phyloP scores from a whole-genome alignment of 352 stramenopile genomes.

The Pythium angustatum region DNA sequence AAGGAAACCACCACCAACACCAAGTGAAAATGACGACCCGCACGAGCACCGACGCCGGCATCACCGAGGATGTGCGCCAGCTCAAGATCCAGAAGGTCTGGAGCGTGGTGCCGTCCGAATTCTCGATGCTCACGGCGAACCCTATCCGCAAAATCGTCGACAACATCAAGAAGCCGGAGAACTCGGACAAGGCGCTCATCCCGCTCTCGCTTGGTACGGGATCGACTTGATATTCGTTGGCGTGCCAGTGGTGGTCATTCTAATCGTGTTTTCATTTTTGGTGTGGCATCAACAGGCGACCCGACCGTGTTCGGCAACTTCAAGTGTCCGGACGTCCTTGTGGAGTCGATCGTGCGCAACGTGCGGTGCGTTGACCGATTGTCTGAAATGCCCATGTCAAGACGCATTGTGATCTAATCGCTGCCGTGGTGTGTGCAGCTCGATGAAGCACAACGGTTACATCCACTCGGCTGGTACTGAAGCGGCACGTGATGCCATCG shows the following conservation, averaged over 20 bases:
- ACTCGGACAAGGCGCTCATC: constrained; percentile 90
- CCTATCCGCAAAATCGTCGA: constrained; percentile 95
- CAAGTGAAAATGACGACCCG: constrained; percentile 60
- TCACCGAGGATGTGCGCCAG: constrained; percentile 33
- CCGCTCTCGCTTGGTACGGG: constrained; percentile 87
- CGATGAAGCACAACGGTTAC: constrained; percentile 91
- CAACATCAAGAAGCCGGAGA: constrained; percentile 90
- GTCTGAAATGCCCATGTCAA: neutral
- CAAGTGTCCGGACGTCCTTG: constrained; percentile 85
- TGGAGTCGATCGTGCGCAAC: constrained; percentile 73
- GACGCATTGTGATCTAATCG: neutral
- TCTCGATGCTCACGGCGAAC: constrained; percentile 81
- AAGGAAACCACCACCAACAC: neutral
- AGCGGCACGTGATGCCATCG: constrained; percentile 87
- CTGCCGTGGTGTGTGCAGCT: constrained; percentile 31
- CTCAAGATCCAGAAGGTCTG: constrained; percentile 56
- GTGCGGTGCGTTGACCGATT: constrained; percentile 35
- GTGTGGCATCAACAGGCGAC: constrained; percentile 59
- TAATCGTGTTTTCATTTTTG: neutral
- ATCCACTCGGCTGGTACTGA: constrained; percentile 90
- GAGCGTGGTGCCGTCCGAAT: constrained; percentile 68
- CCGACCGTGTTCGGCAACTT: constrained; percentile 94
- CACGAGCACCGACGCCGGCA: constrained; percentile 35
- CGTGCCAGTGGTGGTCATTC: neutral
- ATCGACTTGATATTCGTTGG: neutral